Percentiles rank a stretch among this genome's conserved stretches.
These are phyloP conservation scores for Saturnispora dispora DNA, from an alignment of 805 yeast genomes.

Conservation along the genomic window DNA sequence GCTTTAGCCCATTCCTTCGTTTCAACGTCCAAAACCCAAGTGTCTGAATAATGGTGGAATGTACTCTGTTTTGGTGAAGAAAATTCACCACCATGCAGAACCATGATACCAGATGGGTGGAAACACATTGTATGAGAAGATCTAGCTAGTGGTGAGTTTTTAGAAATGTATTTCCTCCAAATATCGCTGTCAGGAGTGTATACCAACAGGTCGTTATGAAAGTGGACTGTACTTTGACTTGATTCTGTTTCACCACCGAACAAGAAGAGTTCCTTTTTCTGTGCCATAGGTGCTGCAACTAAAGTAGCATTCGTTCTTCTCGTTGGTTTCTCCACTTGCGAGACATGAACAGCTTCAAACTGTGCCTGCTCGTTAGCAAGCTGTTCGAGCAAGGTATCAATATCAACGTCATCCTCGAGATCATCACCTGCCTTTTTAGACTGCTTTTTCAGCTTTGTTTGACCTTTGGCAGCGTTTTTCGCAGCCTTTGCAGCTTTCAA, in stretches of 20 bases:
- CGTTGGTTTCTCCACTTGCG: slow-evolving; percentile 49
- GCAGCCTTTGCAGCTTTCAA: slow-evolving; percentile 83
- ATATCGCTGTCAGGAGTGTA: slow-evolving; percentile 67
- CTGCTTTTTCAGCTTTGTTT: slow-evolving; percentile 57
- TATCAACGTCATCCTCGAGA: slow-evolving; percentile 72
- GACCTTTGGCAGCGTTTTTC: slow-evolving; percentile 69
- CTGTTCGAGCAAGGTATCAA: slow-evolving; percentile 73
- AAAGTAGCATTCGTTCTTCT: slow-evolving; percentile 67
- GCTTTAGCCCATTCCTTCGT: slow-evolving; percentile 86
- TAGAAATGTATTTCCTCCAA: slow-evolving; percentile 75
- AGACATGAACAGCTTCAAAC: slow-evolving; percentile 62
- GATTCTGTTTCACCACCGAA: slow-evolving; percentile 80
- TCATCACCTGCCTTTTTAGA: slow-evolving; percentile 72
- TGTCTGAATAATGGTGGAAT: slow-evolving; percentile 92
- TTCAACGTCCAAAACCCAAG: slow-evolving; percentile 84
- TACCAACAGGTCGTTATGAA: slow-evolving; percentile 72
- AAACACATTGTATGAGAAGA: slow-evolving; percentile 90
- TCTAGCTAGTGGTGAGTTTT: slow-evolving; percentile 85
- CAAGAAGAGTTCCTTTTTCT: slow-evolving; percentile 65
- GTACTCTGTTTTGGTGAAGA: slow-evolving; percentile 94
- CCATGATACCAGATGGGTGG: slow-evolving; percentile 80
- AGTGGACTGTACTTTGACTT: slow-evolving; percentile 38
- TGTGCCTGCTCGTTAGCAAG: slow-evolving; percentile 73
- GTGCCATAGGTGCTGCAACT: slow-evolving; percentile 66
- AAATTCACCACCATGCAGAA: slow-evolving; percentile 94